Evolutionary conservation across 2,329 filamentous ascomycete species (phyloP).

Genomic region (Coniella lustricola): DNA sequence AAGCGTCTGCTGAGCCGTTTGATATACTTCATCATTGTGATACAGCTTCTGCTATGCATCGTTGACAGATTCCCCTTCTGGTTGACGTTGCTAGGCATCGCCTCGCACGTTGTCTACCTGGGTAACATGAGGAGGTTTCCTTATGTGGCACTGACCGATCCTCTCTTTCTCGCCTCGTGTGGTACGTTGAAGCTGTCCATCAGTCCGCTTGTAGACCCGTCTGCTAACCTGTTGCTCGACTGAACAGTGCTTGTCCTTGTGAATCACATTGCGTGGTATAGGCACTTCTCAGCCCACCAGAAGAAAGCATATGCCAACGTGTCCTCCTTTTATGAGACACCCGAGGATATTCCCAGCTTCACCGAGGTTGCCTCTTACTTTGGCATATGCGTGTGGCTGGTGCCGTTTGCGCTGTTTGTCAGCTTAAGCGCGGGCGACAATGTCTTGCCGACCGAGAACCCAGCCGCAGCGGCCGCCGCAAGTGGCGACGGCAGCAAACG

Average conservation of each 20-base stretch:
- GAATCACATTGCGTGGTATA: conserved; percentile 96
- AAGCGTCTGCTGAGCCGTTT: conserved; percentile 79
- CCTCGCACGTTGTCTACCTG: conserved; percentile 77
- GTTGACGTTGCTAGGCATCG: conserved; percentile 67
- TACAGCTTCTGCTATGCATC: conserved; percentile 68
- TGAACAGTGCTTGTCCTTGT: conserved; percentile 67
- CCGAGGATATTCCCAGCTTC: conserved; percentile 66
- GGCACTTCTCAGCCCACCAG: conserved; percentile 70
- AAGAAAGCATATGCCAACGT: conserved; percentile 48
- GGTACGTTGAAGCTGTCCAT: conserved; percentile 40
- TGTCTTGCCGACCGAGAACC: conserved; percentile 83
- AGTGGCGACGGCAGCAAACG: conserved; percentile 41
- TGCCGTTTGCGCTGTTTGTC: conserved; percentile 92
- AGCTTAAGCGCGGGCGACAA: conserved; percentile 92
- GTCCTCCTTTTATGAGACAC: conserved; percentile 55
- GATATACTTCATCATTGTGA: conserved; percentile 72
- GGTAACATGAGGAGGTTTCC: conserved; percentile 73
- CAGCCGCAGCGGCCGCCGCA: conserved; percentile 32
- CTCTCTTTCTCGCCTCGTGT: conserved; percentile 78
- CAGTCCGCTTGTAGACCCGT: neutral
- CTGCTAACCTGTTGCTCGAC: neutral
- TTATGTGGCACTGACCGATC: conserved; percentile 79
- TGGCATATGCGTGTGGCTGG: conserved; percentile 91
- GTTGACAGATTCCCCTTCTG: conserved; percentile 80
- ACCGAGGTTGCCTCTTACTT: conserved; percentile 95